Base-by-base conservation (phyloP, 306 rosid species). In the Dalbergia cochinchinensis region DNA sequence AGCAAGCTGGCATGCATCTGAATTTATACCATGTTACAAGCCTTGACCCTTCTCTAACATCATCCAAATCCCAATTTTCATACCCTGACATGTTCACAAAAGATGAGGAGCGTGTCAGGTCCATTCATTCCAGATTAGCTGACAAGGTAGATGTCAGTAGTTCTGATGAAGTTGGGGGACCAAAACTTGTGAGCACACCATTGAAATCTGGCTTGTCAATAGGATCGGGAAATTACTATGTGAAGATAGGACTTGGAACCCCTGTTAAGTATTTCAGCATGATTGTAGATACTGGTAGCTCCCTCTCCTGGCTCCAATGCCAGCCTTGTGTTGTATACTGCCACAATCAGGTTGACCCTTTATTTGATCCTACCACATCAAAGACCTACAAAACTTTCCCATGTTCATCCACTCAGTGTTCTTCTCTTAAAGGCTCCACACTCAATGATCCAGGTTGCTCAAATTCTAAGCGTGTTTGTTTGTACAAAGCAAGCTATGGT, bases 251-350 rank as follows among this genome's bases (percentile, higher is more conserved):
- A 82, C 69, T 88, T 11, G 94, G 92, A 33, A 88, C 83, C 78
- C 92, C 94, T 64, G 37, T 82, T n/a, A 82, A 73, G 66, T 85
- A 80, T 69, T 86, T 76, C n/a, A 69, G 86, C 75, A 51, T 90
- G 86, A 1, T 88, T 67, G 55, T 86, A 20, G 94, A 90, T 88
- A 90, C 92, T 3, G 94, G 92, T 11, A 90, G 94, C 74, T 86
- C 94, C 42, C 82, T 91, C 63, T 87, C 89, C 14, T 91, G 95
- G 95, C 86, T 89, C 35, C 95, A 91, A 45, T 91, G 95, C 80
- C 68, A 75, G 35, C 95, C 95, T 76, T 91, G 95, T 78, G 11
- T 18, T 1, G 51, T 42, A 2, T 89, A 67, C 82, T 91, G 95
- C 71, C 88, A 91, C 34, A 7, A 1, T 4, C 94, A 90, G 54